Conservation (phyloP, 768 basidiomycete genomes). For the Clitopilus passeckerianus region DNA sequence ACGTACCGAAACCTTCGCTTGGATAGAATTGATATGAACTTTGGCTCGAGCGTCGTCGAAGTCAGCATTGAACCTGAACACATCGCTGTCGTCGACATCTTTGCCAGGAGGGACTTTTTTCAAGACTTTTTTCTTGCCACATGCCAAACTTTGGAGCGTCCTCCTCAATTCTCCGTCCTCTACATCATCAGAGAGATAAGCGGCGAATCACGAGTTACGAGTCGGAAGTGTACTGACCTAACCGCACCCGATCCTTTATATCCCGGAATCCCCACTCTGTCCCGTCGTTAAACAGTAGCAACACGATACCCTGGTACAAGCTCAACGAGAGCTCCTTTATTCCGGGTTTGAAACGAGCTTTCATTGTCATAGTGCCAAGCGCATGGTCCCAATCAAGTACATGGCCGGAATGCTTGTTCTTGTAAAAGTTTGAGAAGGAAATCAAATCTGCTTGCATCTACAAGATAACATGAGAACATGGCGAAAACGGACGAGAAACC, state of each 20-base stretch:
- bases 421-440: constrained; percentile 68
- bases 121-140: constrained; percentile 86
- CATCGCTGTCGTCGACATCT: constrained; percentile 72
- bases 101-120: constrained; percentile 73
- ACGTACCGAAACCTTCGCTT: constrained; percentile 85
- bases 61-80: constrained; percentile 76
- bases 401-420: constrained; percentile 68
- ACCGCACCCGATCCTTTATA: constrained; percentile 60
- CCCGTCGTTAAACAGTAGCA: constrained; percentile 80
- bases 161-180: constrained; percentile 72
- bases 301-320: constrained; percentile 83
- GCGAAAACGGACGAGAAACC: constrained; percentile 1
- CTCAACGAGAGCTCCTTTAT: constrained; percentile 88
- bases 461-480: neutral
- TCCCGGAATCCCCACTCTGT: constrained; percentile 57
- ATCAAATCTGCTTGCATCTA: constrained; percentile 75
- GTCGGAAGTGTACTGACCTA: constrained; percentile 44
- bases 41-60: constrained; percentile 77
- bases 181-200: constrained; percentile 22
- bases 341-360: constrained; percentile 59
- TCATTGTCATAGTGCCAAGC: constrained; percentile 78
- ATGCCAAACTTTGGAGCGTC: constrained; percentile 89
- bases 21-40: constrained; percentile 94
- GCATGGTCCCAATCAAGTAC: constrained; percentile 84
- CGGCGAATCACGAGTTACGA: neutral